Conservation (phyloP, 768 basidiomycete genomes). For the Leccinum subgranulosum region DNA sequence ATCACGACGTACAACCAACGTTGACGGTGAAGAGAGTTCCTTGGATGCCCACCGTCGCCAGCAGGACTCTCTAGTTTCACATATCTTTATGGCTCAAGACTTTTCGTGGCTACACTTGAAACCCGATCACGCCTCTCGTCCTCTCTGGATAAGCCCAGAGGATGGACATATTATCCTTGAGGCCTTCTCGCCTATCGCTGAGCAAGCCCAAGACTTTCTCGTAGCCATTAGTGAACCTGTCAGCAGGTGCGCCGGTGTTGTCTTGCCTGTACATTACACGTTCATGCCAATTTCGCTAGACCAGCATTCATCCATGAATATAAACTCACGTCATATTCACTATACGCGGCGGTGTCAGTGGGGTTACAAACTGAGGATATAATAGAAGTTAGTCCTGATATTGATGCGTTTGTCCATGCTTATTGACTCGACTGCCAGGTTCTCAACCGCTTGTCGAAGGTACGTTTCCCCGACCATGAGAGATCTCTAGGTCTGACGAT, state of each 20-base stretch:
- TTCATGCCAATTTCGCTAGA: conserved; percentile 41
- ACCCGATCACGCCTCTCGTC: conserved; percentile 86
- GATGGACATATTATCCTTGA: conserved; percentile 94
- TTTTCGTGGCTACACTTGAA: conserved; percentile 87
- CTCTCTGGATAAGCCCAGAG: conserved; percentile 94
- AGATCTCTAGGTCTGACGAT: conserved; percentile 3
- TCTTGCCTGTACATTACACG: conserved; percentile 27
- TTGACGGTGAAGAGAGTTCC: conserved; percentile 44
- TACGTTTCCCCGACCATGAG: conserved; percentile 5
- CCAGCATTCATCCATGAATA: conserved; percentile 99
- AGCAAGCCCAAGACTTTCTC: conserved; percentile 97
- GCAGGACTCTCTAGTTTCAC: conserved; percentile 73
- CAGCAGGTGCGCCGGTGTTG: conserved; percentile 71
- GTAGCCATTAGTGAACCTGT: conserved; percentile 98
- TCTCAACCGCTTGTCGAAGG: conserved; percentile 79
- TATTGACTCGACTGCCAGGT: conserved; percentile 48
- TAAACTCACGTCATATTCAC: conserved; percentile 95
- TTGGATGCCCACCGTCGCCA: conserved; percentile 66
- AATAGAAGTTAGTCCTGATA: conserved; percentile 72
- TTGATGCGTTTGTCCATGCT: conserved; percentile 27
- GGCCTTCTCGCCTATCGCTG: conserved; percentile 95
- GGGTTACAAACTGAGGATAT: conserved; percentile 98
- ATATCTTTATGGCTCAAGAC: conserved; percentile 82
- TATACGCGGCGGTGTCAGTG: conserved; percentile 98
- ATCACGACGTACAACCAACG: conserved; percentile 42